Evolutionary conservation across 2,329 filamentous ascomycete species (phyloP).

Genomic region (Juglanconis sp.): DNA sequence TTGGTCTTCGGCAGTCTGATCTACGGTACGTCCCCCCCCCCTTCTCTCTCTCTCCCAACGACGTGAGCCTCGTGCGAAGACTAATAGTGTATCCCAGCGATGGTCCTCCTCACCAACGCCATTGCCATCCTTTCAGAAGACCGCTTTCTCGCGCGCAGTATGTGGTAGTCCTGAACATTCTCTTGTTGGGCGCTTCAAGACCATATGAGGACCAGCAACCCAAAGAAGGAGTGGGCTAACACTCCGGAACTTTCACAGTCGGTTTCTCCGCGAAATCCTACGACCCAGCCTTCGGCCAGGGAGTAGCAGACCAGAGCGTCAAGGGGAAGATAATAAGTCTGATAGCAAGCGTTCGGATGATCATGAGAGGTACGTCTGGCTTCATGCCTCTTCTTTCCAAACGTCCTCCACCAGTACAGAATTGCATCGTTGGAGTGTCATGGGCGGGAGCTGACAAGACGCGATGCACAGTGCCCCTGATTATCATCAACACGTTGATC

Average conservation of each 20-base stretch:
- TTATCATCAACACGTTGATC: conserved; percentile 77
- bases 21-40: conserved; percentile 54
- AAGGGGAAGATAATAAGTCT: conserved; percentile 86
- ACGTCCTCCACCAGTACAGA: no score
- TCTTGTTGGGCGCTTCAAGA: not conserved
- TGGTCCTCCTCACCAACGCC: conserved; percentile 86
- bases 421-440: not conserved
- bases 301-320: conserved; percentile 67
- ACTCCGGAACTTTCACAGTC: conserved; percentile 61
- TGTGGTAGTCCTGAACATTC: conserved; percentile 23
- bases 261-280: conserved; percentile 70
- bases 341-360: conserved; percentile 82
- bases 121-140: conserved; percentile 93
- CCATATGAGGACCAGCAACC: not conserved
- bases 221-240: conserved; percentile 18
- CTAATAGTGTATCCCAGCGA: conserved; percentile 48
- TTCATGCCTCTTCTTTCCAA: not conserved
- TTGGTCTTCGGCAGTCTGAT: conserved; percentile 70
- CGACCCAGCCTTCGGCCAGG: conserved; percentile 75
- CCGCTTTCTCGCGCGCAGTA: conserved; percentile 85
- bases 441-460: not conserved
- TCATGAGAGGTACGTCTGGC: conserved; percentile 78
- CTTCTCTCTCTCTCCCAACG: conserved; percentile 1
- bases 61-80: conserved; percentile 3
- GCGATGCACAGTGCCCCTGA: conserved; percentile 66